Evolutionary conservation across 179 eudicot species (phyloP).

Genomic region (Camellia oleifera): DNA sequence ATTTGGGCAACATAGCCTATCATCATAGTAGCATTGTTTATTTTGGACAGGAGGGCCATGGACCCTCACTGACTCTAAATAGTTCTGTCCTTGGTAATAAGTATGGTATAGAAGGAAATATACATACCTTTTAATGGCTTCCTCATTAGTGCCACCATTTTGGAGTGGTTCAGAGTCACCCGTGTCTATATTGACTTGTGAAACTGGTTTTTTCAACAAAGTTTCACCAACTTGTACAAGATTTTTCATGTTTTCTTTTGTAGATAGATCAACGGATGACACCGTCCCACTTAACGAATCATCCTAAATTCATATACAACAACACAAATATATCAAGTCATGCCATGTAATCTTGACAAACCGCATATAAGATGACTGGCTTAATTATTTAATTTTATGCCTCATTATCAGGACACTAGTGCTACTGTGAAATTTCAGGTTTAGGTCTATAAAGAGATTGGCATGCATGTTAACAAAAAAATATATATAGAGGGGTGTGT

Average conservation of each 20-base stretch:
- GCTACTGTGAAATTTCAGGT: no score
- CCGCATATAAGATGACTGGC: not conserved
- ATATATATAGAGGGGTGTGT: no score
- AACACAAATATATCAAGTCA: not conserved
- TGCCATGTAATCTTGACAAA: not conserved
- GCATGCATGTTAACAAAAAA: no score
- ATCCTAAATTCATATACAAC: constrained; percentile 33
- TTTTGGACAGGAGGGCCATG: no score
- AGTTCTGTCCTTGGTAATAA: no score
- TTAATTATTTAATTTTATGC: no score
- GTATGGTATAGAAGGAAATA: not conserved
- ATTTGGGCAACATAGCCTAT: no score
- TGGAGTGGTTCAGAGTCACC: constrained; percentile 35
- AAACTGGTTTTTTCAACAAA: constrained; percentile 38
- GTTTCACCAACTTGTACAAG: constrained; percentile 44
- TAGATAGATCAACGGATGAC: constrained; percentile 41
- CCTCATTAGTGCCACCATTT: constrained; percentile 43
- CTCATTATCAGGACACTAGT: no score
- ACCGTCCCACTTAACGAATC: constrained; percentile 44
- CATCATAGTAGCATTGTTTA: no score
- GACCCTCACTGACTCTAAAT: no score
- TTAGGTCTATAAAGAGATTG: no score
- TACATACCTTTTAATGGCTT: constrained; percentile 44
- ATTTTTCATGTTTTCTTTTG: constrained; percentile 44
- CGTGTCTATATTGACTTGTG: constrained; percentile 36